A percentile compares a stretch with the other conserved stretches of the same genome.
These are phyloP conservation scores for Cocos nucifera DNA, from an alignment of 176 grass and related monocot species.

Conservation along the genomic window DNA sequence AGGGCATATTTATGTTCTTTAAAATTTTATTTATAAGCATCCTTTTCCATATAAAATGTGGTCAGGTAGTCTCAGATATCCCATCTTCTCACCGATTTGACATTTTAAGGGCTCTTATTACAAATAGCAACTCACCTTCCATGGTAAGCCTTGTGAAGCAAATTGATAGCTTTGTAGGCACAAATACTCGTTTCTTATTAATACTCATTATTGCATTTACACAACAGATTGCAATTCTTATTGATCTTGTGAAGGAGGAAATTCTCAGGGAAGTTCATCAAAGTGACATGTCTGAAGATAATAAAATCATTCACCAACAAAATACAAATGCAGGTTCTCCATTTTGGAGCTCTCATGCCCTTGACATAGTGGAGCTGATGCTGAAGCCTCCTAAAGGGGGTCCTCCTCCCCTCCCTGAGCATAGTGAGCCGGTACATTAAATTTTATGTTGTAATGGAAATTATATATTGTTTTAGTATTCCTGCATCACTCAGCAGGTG, in stretches of 20 bases:
- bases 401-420: conserved; percentile 59
- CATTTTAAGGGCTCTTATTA: conserved; percentile 55
- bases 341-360: conserved; percentile 36
- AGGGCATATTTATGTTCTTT: too few species aligned
- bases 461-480: conserved; percentile 2
- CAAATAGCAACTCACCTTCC: conserved; percentile 49
- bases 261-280: conserved; percentile 31
- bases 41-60: conserved; percentile 13
- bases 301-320: conserved; percentile 18
- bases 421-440: conserved; percentile 49
- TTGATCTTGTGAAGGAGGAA: conserved; percentile 65
- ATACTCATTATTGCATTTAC: neutral
- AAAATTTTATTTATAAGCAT: too few species aligned
- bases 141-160: conserved; percentile 37
- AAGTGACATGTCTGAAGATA: conserved; percentile 11
- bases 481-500: neutral
- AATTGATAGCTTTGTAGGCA: neutral
- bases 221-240: conserved; percentile 65
- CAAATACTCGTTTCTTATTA: neutral
- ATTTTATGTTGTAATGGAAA: too few species aligned
- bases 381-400: conserved; percentile 77
- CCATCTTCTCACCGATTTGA: conserved; percentile 64
- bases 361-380: conserved; percentile 51
- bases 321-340: conserved; percentile 6
- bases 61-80: conserved; percentile 62